Conservation (phyloP, 2,329 filamentous ascomycete genomes). For the Neonectria hederae region DNA sequence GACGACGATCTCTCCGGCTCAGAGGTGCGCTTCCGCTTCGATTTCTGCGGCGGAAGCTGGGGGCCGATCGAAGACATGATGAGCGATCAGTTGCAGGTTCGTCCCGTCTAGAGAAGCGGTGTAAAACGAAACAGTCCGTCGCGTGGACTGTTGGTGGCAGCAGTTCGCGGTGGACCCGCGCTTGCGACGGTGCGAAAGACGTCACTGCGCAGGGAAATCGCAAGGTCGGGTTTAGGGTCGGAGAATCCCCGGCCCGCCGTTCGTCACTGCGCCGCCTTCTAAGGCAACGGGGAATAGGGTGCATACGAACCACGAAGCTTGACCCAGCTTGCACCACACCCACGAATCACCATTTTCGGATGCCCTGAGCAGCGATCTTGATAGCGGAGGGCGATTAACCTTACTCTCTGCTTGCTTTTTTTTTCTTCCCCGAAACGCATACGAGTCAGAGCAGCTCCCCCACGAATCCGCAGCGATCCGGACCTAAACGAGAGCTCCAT, state of each 20-base stretch:
- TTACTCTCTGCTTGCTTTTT: neutral
- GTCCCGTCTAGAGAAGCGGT: slow-evolving; percentile 1
- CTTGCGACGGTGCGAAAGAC: slow-evolving; percentile 33
- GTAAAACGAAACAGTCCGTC: slow-evolving; percentile 20
- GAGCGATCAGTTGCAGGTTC: slow-evolving; percentile 25
- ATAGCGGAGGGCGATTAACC: slow-evolving; percentile 1
- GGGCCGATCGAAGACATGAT: slow-evolving; percentile 76
- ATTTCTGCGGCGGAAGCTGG: slow-evolving; percentile 72
- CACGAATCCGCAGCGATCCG: slow-evolving; percentile 19
- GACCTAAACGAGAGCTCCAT: slow-evolving; percentile 36
- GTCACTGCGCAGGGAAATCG: slow-evolving; percentile 35
- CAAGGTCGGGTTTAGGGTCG: slow-evolving; percentile 21
- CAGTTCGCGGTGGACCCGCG: slow-evolving; percentile 16
- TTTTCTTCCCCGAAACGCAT: slow-evolving; percentile 4
- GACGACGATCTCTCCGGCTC: slow-evolving; percentile 49
- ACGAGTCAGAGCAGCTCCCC: neutral
- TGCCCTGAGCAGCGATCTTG: neutral
- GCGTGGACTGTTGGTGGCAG: slow-evolving; percentile 19
- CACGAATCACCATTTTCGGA: slow-evolving; percentile 23
- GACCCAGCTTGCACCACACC: slow-evolving; percentile 34
- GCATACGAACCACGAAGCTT: slow-evolving; percentile 40
- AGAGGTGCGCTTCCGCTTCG: slow-evolving; percentile 68
- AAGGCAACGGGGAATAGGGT: slow-evolving; percentile 32
- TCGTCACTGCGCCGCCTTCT: slow-evolving; percentile 30
- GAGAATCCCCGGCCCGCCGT: slow-evolving; percentile 42